phyloP scores from a whole-genome alignment of 345 rosid species.

The Salix udensis region DNA sequence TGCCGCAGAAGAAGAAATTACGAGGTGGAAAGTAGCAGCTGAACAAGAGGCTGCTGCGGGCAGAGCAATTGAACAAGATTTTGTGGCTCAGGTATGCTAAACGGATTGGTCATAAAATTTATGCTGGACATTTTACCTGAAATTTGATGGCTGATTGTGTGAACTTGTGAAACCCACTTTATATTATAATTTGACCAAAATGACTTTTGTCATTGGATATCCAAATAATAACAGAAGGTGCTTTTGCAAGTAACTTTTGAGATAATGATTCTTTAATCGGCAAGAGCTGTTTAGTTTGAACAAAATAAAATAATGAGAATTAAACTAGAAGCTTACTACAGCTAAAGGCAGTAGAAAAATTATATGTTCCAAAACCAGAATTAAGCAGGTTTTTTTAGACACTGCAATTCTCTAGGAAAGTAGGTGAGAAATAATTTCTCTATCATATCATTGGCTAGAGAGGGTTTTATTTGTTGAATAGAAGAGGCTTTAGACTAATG shows the following conservation, averaged over 20 bases:
- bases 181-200: not conserved
- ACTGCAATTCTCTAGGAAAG: not conserved
- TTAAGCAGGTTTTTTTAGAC: not conserved
- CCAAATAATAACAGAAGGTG: not conserved
- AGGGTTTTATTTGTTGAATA: not conserved
- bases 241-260: not conserved
- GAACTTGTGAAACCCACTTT: not conserved
- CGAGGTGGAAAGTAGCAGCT: slow-evolving; percentile 98
- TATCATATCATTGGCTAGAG: not conserved
- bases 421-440: not conserved
- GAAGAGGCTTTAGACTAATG: not conserved
- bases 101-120: not conserved
- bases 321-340: not conserved
- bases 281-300: not conserved
- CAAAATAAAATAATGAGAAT: not conserved
- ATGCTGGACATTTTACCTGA: not conserved
- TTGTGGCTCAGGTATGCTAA: slow-evolving; percentile 57
- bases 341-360: not conserved
- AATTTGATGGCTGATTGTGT: not conserved
- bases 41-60: slow-evolving; percentile 99
- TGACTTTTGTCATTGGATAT: not conserved
- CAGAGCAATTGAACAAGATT: slow-evolving; percentile 83
- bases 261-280: not conserved
- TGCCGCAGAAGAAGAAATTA: slow-evolving; percentile 97
- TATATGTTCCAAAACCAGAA: not conserved